Percentiles rank a stretch among this genome's conserved stretches.
phyloP scores from a whole-genome alignment of 2,329 filamentous ascomycete genomes.

The Aspergillus sp. region DNA sequence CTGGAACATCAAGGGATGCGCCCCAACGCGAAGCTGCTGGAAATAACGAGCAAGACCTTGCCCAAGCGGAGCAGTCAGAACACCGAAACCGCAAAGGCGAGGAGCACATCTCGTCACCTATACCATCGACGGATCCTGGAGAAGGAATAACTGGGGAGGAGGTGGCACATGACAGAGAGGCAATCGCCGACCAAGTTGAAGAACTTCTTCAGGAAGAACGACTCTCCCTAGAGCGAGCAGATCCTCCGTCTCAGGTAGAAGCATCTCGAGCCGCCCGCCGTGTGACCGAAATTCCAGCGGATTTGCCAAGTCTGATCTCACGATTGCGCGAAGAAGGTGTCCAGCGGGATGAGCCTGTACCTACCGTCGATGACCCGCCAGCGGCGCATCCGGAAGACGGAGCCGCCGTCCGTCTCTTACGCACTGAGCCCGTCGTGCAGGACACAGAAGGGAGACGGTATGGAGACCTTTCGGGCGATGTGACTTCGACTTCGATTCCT shows the following conservation, averaged over 20 bases:
- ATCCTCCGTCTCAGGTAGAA: neutral
- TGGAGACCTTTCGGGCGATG: neutral
- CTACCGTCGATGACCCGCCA: neutral
- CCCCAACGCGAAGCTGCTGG: neutral
- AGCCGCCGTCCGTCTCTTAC: neutral
- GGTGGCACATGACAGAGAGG: neutral
- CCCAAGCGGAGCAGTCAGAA: neutral
- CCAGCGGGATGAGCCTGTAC: conserved; percentile 4
- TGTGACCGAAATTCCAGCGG: conserved; percentile 1
- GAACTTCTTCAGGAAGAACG: conserved; percentile 1
- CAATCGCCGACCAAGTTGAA: conserved; percentile 1
- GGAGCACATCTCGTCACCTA: neutral
- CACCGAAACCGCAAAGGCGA: neutral
- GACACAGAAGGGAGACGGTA: neutral
- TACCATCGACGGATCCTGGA: neutral
- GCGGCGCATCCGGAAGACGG: neutral
- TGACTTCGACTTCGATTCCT: conserved; percentile 2
- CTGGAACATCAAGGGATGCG: neutral
- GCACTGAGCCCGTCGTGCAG: neutral
- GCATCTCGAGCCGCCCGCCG: neutral
- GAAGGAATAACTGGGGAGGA: neutral
- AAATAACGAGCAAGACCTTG: neutral
- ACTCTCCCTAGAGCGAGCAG: conserved; percentile 1
- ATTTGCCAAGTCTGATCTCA: conserved; percentile 3
- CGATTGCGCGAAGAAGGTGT: neutral